Conservation (phyloP, 768 basidiomycete species). For the Fistulinella prunicolor region DNA sequence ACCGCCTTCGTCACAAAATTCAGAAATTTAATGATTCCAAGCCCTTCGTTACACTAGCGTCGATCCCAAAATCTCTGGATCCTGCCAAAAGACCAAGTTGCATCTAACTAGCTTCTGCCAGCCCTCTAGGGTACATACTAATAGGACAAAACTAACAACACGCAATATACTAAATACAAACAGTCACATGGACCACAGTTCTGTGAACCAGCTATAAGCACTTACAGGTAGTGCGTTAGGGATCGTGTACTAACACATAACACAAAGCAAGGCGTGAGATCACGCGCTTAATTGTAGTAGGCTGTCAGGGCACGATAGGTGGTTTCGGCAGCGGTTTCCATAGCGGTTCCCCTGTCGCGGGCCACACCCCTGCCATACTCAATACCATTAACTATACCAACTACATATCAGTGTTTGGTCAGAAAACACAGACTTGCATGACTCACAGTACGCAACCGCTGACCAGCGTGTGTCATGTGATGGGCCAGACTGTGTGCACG, state of each 20-base stretch:
- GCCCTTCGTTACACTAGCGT: neutral
- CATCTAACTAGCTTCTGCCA: neutral
- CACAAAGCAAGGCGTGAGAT: neutral
- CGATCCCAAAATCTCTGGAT: neutral
- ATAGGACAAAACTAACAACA: neutral
- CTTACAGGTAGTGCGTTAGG: neutral
- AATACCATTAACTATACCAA: constrained; percentile 21
- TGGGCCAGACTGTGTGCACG: constrained; percentile 18
- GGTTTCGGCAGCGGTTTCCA: constrained; percentile 30
- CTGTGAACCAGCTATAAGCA: neutral
- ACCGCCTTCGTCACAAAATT: too few relatives aligned
- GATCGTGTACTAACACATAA: too few relatives aligned
- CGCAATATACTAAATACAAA: constrained; percentile 4
- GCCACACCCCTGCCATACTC: constrained; percentile 27
- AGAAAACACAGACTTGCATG: neutral
- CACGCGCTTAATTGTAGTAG: constrained; percentile 16
- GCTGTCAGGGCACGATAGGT: constrained; percentile 25
- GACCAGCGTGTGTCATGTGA: constrained; percentile 24
- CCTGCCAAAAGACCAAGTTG: neutral
- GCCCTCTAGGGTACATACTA: constrained; percentile 3
- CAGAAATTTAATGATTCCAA: neutral
- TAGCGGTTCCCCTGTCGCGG: constrained; percentile 27
- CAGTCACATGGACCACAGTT: neutral
- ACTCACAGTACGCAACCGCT: constrained; percentile 26
- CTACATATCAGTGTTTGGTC: neutral